Base-by-base conservation (phyloP, 306 rosid species). In the Dryas alaskensis region DNA sequence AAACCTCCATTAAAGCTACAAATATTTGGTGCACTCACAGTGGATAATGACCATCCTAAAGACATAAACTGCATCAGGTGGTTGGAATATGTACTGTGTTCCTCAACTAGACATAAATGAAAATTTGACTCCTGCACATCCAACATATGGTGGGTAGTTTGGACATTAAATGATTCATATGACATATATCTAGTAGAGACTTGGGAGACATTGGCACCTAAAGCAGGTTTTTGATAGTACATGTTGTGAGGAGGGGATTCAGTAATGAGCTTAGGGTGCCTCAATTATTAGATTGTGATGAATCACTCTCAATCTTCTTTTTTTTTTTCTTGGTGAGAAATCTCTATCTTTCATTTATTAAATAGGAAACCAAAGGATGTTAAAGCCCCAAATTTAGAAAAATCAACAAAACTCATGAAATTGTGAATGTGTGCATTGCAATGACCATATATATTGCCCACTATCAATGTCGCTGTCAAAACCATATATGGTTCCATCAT, bases 81-180 rank as follows among this genome's bases (percentile, higher is more conserved):
- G 76, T 61, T 44, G 81, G 59, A 40, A 1, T 22, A 22, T 60
- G 48, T 2, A 5, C 17, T 4, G 22, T 42, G 71, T 16, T 25
- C 27, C 43, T 45, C 42, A 75, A 57, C 27, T 3, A 52, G 50
- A 70, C 25, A 50, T 22, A 37, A 37, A 50, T 52, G 70, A 17
- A 51, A 16, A 40, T 53, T 52, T 77, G 81, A 70, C 81, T 51
- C 60, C 51, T 51, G 8, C 44, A 10, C 55, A 43, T 70, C 60
- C 76, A 70, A 70, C 72, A 44, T n/a, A 42, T 52, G 65, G 76
- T 37, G 16, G 75, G 10, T 17, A 69, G 25, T 65, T 42, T 8
- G 65, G 31, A 7, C 60, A 53, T 53, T 77, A 48, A 31, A 19
- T 16, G 65, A 55, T 44, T 70, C 75, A 43, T 44, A 42, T 17